Base-by-base conservation (phyloP, 805 yeast genomes). In the Cephaloascus albidus region DNA sequence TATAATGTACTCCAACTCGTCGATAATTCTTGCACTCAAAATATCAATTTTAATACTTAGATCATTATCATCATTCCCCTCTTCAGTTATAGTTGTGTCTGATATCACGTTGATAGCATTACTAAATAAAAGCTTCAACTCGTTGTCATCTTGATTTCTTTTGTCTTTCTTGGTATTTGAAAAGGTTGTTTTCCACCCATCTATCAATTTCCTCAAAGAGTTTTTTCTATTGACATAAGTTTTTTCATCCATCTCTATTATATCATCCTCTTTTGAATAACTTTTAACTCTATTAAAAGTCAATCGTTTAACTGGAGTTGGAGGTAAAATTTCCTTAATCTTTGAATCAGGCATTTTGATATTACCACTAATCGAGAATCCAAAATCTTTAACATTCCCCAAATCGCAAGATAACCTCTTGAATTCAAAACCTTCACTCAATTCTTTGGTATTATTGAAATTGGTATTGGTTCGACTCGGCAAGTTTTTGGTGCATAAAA, bases 271-370 rank as follows among this genome's bases (percentile, higher is more conserved):
- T 12, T 23, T 23, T 6, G 12, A 8, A 23, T 6, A 12, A 23
- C 12, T 23, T 12, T 23, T 52, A 57, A 35, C 28, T 12, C 12
- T 23, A 12, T 12, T 23, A 23, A 23, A 23, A 28, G 74, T 80
- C 70, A 78, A 70, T 45, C 74, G 78, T 51, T 73, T 80, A 6
- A 76, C 77, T 0, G 86, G 89, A 1, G 88, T 81, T 3, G 80
- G 75, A 2, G 89, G 87, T 4, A 76, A 57, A 12, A 83, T 66
- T 27, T 51, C 45, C 47, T 55, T 36, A 46, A 70, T 57, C 50
- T 65, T 49, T 52, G 78, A 51, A 44, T 70, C 53, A 78, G 85
- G 53, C 46, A 81, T 49, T 57, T 63, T 66, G 36, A 75, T 54
- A 38, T 62, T 57, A 15, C 81, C 81, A 45, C 64, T 72, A 17